A percentile compares a stretch with the other conserved stretches of the same genome.
Evolutionary conservation across 768 basidiomycete species (phyloP).

Genomic region (Rhodosporidiobolus sp.): DNA sequence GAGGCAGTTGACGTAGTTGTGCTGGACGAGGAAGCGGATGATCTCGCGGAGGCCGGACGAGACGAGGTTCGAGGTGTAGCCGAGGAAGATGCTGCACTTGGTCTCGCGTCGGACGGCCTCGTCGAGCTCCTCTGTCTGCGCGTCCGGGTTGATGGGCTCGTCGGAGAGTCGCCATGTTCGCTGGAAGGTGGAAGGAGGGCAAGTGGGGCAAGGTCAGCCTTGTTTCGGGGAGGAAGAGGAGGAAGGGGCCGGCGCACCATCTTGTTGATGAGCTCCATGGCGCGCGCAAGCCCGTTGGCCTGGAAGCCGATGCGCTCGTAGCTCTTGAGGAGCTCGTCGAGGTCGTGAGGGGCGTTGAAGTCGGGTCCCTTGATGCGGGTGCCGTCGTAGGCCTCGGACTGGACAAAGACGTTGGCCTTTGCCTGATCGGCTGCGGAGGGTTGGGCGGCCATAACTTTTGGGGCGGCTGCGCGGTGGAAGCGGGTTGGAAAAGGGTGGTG

Average conservation of each 20-base stretch:
- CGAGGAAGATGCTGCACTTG: constrained; percentile 85
- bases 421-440: constrained; percentile 48
- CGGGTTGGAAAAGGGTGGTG: background rate
- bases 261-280: constrained; percentile 83
- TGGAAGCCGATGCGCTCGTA: constrained; percentile 96
- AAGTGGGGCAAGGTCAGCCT: background rate
- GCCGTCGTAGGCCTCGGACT: constrained; percentile 64
- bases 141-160: constrained; percentile 63
- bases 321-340: constrained; percentile 67
- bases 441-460: background rate
- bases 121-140: constrained; percentile 66
- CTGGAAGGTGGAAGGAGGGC: constrained; percentile 51
- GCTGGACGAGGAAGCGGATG: constrained; percentile 85
- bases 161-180: constrained; percentile 84
- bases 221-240: background rate
- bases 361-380: constrained; percentile 80
- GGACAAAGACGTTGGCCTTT: constrained; percentile 72
- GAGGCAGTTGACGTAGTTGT: constrained; percentile 80
- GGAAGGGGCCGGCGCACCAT: constrained; percentile 62
- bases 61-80: constrained; percentile 97
- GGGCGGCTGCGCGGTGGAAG: background rate
- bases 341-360: constrained; percentile 65
- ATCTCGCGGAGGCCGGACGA: constrained; percentile 94
- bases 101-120: constrained; percentile 64
- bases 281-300: constrained; percentile 84